Base-by-base conservation (phyloP, 306 rosid genomes). In the Trifolium repens region DNA sequence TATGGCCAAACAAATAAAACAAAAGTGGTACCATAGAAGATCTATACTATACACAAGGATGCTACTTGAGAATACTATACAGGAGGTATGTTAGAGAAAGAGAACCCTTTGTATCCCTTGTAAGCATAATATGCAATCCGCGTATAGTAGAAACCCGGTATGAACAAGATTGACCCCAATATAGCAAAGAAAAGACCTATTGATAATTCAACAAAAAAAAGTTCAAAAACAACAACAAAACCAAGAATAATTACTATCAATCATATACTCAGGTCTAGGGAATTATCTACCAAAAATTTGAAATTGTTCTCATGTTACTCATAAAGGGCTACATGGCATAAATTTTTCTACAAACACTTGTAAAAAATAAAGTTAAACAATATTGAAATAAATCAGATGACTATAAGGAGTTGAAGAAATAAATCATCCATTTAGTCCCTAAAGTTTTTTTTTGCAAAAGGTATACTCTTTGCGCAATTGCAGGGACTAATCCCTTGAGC, bases 121-220 rank as follows among this genome's bases (percentile, higher is more conserved):
- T 90, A 94, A 77, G 99, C 97, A 78, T 84, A 92, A 79, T 94
- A 94, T 14, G 99, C 99, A 83, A 94, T 88, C 87, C 99, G 85
- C 19, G 96, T 92, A 82, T 94, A 92, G 79, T 94, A 94, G 82
- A 87, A 94, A 0, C 98, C 98, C 57, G 97, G 99, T 62, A 94
- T 85, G 85, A 94, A 92, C 89, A 94, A 79, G 66, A 94, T 13
- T 77, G 70, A 77, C 52, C 99, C 99, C 70, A 94, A 87, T 34
- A 89, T 64, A 12, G 97, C 92, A 79, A 94, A 94, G 86, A 94
- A 94, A 9, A 90, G 42, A 22, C 86, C 83, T 83, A 44, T 15
- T 9, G 11, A 55, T 9, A 37, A 62, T 22, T 57, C 58, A 61
- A 50, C 19, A 16, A 2, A 68, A 3, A 5, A 12, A 68, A 1